Conservation (phyloP, 164 flowering plant species). For the Piper longum region DNA sequence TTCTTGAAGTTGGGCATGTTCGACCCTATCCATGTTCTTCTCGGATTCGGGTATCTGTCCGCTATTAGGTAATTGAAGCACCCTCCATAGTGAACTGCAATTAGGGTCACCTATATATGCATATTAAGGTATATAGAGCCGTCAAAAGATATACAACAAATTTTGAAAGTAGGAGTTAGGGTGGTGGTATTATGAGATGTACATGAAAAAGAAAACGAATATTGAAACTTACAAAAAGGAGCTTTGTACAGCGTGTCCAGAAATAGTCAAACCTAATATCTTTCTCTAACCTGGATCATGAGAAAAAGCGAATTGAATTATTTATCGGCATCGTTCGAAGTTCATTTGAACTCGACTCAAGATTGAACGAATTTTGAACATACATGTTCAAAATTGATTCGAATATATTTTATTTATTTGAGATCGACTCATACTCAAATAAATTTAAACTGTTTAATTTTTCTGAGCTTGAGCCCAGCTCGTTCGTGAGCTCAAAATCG, state of each 20-base stretch:
- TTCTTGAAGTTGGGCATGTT: constrained; percentile 70
- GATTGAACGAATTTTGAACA: no score
- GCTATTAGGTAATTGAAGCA: constrained; percentile 89
- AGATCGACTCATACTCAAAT: no score
- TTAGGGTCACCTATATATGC: constrained; percentile 58
- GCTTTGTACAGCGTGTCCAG: constrained; percentile 91
- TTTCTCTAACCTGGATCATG: constrained; percentile 66
- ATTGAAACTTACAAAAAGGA: constrained; percentile 47
- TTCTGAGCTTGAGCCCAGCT: no score
- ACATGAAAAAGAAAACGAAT: background rate
- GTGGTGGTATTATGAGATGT: background rate
- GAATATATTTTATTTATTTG: no score
- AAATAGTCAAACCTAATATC: constrained; percentile 92
- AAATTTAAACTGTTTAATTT: no score
- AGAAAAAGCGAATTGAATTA: background rate
- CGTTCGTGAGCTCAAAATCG: no score
- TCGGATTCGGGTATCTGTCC: constrained; percentile 73
- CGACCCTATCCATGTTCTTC: constrained; percentile 89
- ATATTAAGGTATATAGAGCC: no score
- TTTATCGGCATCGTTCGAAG: constrained; percentile 15
- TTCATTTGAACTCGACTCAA: no score
- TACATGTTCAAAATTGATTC: no score
- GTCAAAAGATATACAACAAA: no score
- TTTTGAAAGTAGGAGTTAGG: no score
- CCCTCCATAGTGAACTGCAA: constrained; percentile 91